Base-by-base conservation (phyloP, 106 monocot species). In the Amphibolis antarctica region DNA sequence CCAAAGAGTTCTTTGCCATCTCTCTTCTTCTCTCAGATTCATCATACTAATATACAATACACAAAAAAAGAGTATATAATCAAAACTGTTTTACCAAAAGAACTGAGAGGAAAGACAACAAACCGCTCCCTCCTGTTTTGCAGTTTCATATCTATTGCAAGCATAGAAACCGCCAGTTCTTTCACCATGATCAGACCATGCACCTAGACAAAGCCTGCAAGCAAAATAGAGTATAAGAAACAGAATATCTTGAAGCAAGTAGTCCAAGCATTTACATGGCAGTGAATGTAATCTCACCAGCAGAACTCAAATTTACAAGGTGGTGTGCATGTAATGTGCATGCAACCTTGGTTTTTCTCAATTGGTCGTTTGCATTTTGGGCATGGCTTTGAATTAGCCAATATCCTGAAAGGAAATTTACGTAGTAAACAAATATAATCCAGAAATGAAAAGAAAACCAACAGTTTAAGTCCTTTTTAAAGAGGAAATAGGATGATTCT, bases 291-390 rank as follows among this genome's bases (percentile, higher is more conserved):
- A 26, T 15, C 42, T 30, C 81, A 91, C 91, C 91, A 91, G 76
- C 91, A 91, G 66, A 91, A 91, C 66, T 91, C 91, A 74, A 78
- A 81, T 77, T 83, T 91, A 70, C 91, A 91, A 53, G 91, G 91
- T 61, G 91, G 86, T 50, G 91, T 83, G 46, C 91, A 91, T 20
- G 91, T 91, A 69, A 91, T 91, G 68, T 91, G 91, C 91, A 86
- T 86, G 62, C 91, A 91, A 9, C 91, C 91, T 62, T 91, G 91
- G 53, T 91, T 91, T 72, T 91, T 91, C 72, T 91, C 91, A 72
- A 91, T 91, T 66, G 91, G 91, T 25, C 91, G 59, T 68, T 91
- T 91, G 83, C 91, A 91, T 59, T 81, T 91, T 20, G 91, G 91
- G 46, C 91, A 91, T 10, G 91, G 91, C 64, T 91, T 91, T 19